Base-by-base conservation (phyloP, 2,329 filamentous ascomycete species). In the Fusarium armeniacum region DNA sequence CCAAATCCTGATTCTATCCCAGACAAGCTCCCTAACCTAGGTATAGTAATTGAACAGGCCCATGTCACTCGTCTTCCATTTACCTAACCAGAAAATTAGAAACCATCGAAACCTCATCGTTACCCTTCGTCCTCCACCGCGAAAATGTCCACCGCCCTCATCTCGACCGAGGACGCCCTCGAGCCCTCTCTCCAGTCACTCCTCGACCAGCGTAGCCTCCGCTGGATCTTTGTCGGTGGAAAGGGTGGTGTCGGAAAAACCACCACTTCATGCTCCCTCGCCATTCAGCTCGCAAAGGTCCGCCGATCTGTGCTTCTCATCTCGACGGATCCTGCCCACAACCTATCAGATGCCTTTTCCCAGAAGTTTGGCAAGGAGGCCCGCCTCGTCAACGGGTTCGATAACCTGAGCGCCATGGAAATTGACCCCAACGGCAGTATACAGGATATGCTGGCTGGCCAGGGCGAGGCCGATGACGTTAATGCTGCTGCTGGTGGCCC, bases 331-430 rank as follows among this genome's bases (percentile, higher is more conserved):
- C 96, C 96, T 55, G 96, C 96, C 54, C 96, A 99, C 87, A 99
- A 99, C 83, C 87, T 99, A 69, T 96, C 92, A 74, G 96, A 99
- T 83, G 96, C 96, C 65, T 99, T 99, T 82, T 93, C 93, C 73
- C 95, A 99, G 82, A 99, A 99, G 84, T 99, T 99, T 78, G 96
- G 96, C 84, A 99, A 99, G 86, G 96, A 99, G 82, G 96, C 96
- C 56, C 90, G 94, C 69, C 89, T 97, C 40, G 87, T 99, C 71
- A 91, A 97, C 74, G 96, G 96, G 73, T 98, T 97, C 78, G 89
- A 91, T 35, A 98, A 98, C 81, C 85, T 99, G 73, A 97, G 93
- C 78, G 96, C 96, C 68, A 99, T 99, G 96, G 96, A 99, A 83
- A 98, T 99, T 75, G 96, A 99, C 78, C 96, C 96, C 55, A 98